Base-by-base conservation (phyloP, 176 grass and related monocot genomes). In the Hordeum vulgare region DNA sequence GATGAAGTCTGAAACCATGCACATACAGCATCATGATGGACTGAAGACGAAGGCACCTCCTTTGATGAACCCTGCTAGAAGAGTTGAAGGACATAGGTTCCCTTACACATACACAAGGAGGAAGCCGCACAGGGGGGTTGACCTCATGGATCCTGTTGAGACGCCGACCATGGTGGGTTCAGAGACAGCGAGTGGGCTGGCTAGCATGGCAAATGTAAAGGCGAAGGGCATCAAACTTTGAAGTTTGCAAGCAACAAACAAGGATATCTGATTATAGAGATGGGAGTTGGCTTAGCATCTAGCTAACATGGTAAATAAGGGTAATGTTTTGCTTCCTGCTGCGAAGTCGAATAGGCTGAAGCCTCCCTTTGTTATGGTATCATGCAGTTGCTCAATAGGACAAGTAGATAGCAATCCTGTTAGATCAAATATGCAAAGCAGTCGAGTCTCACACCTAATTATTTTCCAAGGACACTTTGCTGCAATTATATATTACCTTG, bases 61-160 rank as follows among this genome's bases (percentile, higher is more conserved):
- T 67, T 54, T 33, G 14, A 72, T 12, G 57, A 63, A 39, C 20
- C 17, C 84, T 63, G 34, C 80, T 66, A 56, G 81, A 13, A n/a
- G 74, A 25, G 87, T 75, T 77, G 65, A 85, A 75, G 71, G 68
- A 21, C 59, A 62, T 37, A 85, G 76, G n/a, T 90, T 95, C 42
- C 87, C 91, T 47, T 82, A 87, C 80, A 98, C 91, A 57, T 98
- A 95, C 47, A 71, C 79, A 78, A 90, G 93, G 82, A 98, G 86
- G 78, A 98, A 98, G 70, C 28, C 66, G 20, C 85, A 88, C 21
- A 91, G 82, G 87, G 91, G 73, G 71, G 81, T 86, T 35, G 78
- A 89, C 51, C 49, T 86, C 41, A 64, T 71, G 36, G 84, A 83
- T 77, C 44, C 80, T 81, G 29, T 73, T 10, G 58, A 77, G 80